Evolutionary conservation across 192 early-diverging fungal genomes (phyloP).

Genomic region (Coemansia nantahalensis): DNA sequence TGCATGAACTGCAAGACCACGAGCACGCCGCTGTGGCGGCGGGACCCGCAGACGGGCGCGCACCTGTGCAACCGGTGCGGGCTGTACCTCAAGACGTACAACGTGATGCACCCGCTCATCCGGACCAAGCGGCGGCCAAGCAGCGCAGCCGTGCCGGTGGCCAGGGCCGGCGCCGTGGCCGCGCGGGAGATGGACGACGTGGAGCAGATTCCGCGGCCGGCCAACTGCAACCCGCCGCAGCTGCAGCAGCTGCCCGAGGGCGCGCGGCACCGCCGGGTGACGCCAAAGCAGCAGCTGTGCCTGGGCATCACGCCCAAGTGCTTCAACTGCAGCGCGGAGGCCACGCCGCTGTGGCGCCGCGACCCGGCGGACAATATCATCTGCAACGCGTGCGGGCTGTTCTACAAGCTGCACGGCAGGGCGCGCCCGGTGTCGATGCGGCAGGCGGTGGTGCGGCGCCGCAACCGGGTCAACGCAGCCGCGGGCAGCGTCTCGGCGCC

Average conservation of each 20-base stretch:
- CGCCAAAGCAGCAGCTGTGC: constrained; percentile 53
- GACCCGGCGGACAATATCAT: constrained; percentile 84
- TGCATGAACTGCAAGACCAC: constrained; percentile 81
- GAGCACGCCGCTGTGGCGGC: constrained; percentile 75
- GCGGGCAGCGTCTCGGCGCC: constrained; percentile 6
- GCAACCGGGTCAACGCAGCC: constrained; percentile 62
- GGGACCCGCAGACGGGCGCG: constrained; percentile 61
- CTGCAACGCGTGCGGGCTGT: constrained; percentile 97
- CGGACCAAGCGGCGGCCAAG: constrained; percentile 43
- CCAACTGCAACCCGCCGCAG: constrained; percentile 40
- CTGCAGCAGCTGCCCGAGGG: constrained; percentile 14
- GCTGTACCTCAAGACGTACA: constrained; percentile 53
- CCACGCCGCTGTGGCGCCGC: constrained; percentile 96
- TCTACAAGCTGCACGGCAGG: constrained; percentile 90
- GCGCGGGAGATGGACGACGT: constrained; percentile 62
- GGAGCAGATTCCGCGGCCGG: constrained; percentile 56
- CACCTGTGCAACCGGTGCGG: constrained; percentile 83
- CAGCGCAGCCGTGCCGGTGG: neutral
- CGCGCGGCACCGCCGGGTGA: constrained; percentile 26
- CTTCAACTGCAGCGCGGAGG: constrained; percentile 80
- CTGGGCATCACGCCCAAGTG: constrained; percentile 57
- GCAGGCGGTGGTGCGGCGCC: constrained; percentile 86
- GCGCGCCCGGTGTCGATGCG: constrained; percentile 85
- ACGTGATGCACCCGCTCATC: constrained; percentile 48
- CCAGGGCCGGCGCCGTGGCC: neutral